Conservation (phyloP, 768 basidiomycete species). For the Tremella fuciformis region DNA sequence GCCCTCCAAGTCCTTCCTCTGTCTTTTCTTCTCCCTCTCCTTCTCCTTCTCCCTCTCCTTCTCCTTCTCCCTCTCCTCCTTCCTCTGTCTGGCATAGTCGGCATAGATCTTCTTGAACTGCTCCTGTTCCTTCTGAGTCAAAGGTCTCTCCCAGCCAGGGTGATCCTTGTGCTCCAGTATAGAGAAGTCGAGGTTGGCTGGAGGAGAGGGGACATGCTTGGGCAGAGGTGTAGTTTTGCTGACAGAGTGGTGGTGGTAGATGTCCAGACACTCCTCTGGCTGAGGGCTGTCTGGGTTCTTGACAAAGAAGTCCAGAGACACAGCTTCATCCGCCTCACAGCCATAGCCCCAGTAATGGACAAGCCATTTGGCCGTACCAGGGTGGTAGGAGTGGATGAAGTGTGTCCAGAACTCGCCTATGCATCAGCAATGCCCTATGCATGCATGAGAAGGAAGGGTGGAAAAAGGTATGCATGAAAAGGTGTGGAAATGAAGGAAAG, state of each 20-base stretch:
- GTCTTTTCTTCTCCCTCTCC: neutral
- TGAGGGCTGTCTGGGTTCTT: neutral
- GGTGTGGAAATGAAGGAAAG: constrained; percentile 4
- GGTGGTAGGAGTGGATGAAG: constrained; percentile 5
- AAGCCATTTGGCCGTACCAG: neutral
- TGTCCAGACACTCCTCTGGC: neutral
- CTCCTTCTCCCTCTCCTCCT: neutral
- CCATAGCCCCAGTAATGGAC: constrained; percentile 1
- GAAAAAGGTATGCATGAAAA: constrained; percentile 4
- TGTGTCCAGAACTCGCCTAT: neutral
- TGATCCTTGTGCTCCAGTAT: constrained; percentile 5
- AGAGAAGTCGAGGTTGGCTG: neutral
- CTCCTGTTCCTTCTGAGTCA: neutral
- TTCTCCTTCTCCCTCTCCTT: constrained; percentile 3
- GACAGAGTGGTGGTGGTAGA: constrained; percentile 5
- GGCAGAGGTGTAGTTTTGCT: neutral
- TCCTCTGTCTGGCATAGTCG: constrained; percentile 1
- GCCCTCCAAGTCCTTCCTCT: neutral
- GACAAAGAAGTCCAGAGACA: neutral
- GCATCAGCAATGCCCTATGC: neutral
- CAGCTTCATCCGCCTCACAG: neutral
- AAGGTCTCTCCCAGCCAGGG: neutral
- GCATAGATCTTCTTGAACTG: neutral
- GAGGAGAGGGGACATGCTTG: neutral
- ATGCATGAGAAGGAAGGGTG: neutral